phyloP scores from a whole-genome alignment of 176 grass and related monocot species.

The Musa beccarii region DNA sequence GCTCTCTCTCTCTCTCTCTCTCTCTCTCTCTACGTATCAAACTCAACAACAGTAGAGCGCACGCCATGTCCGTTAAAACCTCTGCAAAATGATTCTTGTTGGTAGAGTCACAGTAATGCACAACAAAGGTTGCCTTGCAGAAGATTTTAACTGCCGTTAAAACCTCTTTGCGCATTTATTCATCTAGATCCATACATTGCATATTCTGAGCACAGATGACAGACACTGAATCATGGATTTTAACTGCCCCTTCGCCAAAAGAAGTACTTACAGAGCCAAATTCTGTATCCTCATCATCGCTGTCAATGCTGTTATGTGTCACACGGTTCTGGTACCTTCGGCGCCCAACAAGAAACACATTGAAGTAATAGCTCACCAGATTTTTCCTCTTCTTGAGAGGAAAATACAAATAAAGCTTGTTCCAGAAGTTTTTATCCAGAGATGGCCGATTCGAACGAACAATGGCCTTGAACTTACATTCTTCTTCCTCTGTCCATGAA shows the following conservation, averaged over 20 bases:
- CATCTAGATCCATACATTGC: conserved; percentile 60
- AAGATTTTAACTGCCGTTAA: too few species aligned
- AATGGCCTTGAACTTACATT: conserved; percentile 51
- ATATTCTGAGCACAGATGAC: conserved; percentile 47
- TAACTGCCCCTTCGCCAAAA: conserved; percentile 44
- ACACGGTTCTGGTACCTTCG: conserved; percentile 70
- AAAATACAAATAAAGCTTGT: conserved; percentile 33
- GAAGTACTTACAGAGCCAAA: conserved; percentile 44
- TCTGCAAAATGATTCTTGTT: too few species aligned
- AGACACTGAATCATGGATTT: conserved; percentile 25
- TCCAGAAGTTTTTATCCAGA: conserved; percentile 43
- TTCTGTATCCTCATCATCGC: conserved; percentile 72
- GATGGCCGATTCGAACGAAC: conserved; percentile 30
- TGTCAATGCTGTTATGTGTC: conserved; percentile 51
- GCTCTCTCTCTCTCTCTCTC: neutral
- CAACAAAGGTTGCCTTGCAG: neutral
- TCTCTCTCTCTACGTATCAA: neutral
- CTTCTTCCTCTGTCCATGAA: conserved; percentile 69
- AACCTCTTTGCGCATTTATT: conserved; percentile 24
- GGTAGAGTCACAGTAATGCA: neutral
- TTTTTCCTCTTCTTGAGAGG: conserved; percentile 37
- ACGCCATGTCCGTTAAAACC: neutral
- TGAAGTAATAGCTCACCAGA: conserved; percentile 82
- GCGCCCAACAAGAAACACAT: conserved; percentile 67
- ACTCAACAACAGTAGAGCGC: too few species aligned